Evolutionary conservation across 768 basidiomycete species (phyloP).

Genomic region (Russula sp.): DNA sequence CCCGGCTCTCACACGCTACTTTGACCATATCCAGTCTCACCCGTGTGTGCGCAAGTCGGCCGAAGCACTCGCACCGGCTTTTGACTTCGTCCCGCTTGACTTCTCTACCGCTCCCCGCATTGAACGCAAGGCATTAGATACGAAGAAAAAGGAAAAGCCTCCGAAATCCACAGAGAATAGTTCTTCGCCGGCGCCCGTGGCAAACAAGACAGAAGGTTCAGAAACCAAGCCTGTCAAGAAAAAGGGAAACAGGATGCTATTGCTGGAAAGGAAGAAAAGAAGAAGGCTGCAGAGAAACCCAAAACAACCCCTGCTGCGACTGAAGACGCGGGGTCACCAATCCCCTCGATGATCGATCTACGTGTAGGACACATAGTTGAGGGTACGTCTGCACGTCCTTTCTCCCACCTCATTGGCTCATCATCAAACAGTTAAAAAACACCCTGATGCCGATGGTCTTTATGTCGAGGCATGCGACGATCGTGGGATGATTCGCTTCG

Average conservation of each 20-base stretch:
- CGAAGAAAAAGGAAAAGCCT: constrained; percentile 76
- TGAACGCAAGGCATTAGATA: constrained; percentile 66
- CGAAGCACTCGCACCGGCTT: constrained; percentile 49
- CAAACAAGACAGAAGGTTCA: constrained; percentile 54
- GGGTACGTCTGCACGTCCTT: constrained; percentile 48
- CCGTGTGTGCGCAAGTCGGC: constrained; percentile 60
- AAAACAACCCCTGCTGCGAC: constrained; percentile 38
- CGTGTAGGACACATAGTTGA: constrained; percentile 92
- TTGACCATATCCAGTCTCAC: constrained; percentile 85
- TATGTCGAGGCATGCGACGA: constrained; percentile 76
- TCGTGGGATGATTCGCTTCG: constrained; percentile 4
- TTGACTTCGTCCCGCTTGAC: constrained; percentile 63
- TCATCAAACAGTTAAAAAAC: constrained; percentile 66
- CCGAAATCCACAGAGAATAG: constrained; percentile 38
- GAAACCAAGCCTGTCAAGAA: constrained; percentile 39
- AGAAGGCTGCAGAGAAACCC: constrained; percentile 37
- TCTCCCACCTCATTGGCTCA: constrained; percentile 8
- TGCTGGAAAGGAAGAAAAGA: constrained; percentile 39
- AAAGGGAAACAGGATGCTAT: constrained; percentile 47
- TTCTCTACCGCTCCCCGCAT: constrained; percentile 69
- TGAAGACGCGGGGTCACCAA: constrained; percentile 74
- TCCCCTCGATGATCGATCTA: constrained; percentile 96
- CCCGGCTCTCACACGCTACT: constrained; percentile 88
- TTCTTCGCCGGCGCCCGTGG: constrained; percentile 34
- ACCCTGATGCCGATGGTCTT: constrained; percentile 96